Evolutionary conservation across 768 basidiomycete genomes (phyloP), one percentile per base, ranked within the genome.

Genomic region (Lentinula lateritia): DNA sequence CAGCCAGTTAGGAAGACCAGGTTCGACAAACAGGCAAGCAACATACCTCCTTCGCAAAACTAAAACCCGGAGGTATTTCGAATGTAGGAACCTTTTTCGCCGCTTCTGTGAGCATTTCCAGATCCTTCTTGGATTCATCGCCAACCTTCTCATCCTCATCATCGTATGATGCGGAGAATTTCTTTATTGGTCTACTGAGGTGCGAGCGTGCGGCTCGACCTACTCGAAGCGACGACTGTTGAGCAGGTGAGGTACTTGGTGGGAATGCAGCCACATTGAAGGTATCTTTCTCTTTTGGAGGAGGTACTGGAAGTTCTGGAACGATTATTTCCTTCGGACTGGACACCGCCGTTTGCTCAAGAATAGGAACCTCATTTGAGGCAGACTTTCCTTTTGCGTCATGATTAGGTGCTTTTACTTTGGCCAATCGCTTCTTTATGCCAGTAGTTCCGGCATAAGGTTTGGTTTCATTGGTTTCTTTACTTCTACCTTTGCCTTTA

Each of bases 381-480:
- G 28, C 12, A 52, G 28, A 62, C 67, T 50, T 38, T 63, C 23
- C 63, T 63, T 3, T 59, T 61, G 41, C 58, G 64, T 60, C 61
- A 61, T 67, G 34, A 48, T 62, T 62, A 18, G 35, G 50, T 36
- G 65, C 15, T 52, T 56, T 68, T 67, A 57, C 74, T 65, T 83
- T 80, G 20, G 87, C 85, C 42, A 92, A 71, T 70, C 90, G 74
- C 68, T 87, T 92, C 77, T 88, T 90, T 80, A 90, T 86, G 0
- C 89, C 88, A 57, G 90, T 88, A 63, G 85, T 83, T 6, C 90
- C 90, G 0, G 89, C 86, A 66, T 92, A 92, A 3, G 90, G 90
- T 67, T 92, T 92, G 18, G 83, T 83, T 42, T 80, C 80, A 63
- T 84, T 85, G 13, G 77, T 72, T 16, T 75, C 69, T 46, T 71